A percentile compares a stretch with the other conserved stretches of the same genome.
phyloP scores from a whole-genome alignment of 768 basidiomycete species.

The Mycena indigotica region DNA sequence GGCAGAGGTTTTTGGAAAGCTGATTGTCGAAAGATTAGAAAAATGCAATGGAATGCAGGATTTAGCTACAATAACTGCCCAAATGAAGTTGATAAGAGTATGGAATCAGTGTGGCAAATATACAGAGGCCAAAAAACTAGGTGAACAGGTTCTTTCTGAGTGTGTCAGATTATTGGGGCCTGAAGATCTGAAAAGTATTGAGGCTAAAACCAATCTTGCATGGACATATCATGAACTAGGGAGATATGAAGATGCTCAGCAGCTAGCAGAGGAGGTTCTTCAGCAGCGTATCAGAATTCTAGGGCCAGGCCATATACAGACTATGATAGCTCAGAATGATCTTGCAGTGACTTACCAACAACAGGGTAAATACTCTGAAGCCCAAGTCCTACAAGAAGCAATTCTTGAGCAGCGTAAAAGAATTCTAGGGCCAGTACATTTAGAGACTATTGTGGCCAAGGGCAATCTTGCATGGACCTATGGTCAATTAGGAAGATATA shows the following conservation, averaged over 20 bases:
- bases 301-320: conserved; percentile 2
- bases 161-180: not conserved
- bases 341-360: not conserved
- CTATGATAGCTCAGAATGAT: not conserved
- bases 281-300: not conserved
- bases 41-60: not conserved
- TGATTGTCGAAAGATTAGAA: not conserved
- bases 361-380: not conserved
- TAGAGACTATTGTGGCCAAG: not conserved
- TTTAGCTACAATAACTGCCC: not conserved
- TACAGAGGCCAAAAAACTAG: not conserved
- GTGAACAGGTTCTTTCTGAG: not conserved
- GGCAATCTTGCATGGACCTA: conserved; percentile 9
- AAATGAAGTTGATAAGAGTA: not conserved
- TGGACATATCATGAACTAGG: not conserved
- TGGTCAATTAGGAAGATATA: not conserved
- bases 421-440: conserved; percentile 2
- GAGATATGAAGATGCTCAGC: not conserved
- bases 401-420: not conserved
- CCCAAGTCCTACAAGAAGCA: not conserved
- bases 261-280: not conserved
- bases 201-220: not conserved
- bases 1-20: not conserved
- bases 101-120: not conserved
- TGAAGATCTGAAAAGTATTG: conserved; percentile 3